Percentiles rank a stretch among this genome's conserved stretches.
Evolutionary conservation across 169 alveolate species (phyloP).

Genomic region (Miamiensis avidus): DNA sequence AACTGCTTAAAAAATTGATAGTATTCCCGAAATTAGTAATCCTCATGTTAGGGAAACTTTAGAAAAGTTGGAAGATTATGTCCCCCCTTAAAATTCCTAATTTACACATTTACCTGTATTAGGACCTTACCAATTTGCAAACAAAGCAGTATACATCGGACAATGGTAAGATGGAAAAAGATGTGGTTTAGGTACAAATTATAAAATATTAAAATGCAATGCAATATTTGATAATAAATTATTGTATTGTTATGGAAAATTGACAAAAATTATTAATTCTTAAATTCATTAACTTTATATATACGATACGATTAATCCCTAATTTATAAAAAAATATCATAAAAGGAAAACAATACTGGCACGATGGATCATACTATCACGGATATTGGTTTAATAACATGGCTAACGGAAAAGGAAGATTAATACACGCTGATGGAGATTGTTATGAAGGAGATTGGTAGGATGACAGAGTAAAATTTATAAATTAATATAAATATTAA

Average conservation of each 20-base stretch:
- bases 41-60: neutral
- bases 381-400: slow-evolving; percentile 59
- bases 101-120: neutral
- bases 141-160: neutral
- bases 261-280: no score
- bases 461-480: slow-evolving; percentile 41
- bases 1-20: neutral
- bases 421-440: slow-evolving; percentile 61
- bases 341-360: slow-evolving; percentile 52
- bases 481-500: no score
- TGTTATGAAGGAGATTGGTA: slow-evolving; percentile 62
- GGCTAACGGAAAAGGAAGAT: slow-evolving; percentile 60
- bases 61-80: neutral
- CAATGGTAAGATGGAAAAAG: slow-evolving; percentile 6
- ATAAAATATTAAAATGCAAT: no score
- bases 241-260: no score
- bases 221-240: no score
- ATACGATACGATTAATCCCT: no score
- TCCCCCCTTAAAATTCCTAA: neutral
- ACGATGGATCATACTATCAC: slow-evolving; percentile 62
- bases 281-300: no score
- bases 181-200: neutral
- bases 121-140: neutral
- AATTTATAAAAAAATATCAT: no score
- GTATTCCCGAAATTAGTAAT: neutral